Conservation (phyloP, 495 filamentous ascomycete species). For the Tuber umbilicatum region DNA sequence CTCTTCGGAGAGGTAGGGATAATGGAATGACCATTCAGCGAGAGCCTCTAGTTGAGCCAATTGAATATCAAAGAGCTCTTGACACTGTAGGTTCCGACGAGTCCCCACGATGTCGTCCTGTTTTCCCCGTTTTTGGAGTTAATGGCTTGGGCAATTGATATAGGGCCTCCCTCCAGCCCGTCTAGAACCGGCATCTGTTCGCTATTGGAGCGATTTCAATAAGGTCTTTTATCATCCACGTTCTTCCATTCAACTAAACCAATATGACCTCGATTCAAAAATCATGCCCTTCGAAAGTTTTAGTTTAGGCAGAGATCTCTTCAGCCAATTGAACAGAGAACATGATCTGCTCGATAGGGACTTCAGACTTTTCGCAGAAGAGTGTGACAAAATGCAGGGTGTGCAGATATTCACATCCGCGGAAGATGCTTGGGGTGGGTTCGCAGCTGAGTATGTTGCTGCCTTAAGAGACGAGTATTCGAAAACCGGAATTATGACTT, state of each 20-base stretch:
- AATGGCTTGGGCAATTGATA: slow-evolving; percentile 69
- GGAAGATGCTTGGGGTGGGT: slow-evolving; percentile 93
- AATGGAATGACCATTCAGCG: slow-evolving; percentile 61
- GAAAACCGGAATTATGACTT: slow-evolving; percentile 76
- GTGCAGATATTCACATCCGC: slow-evolving; percentile 70
- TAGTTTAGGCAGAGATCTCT: slow-evolving; percentile 74
- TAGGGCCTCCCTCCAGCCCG: slow-evolving; percentile 60
- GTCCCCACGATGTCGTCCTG: slow-evolving; percentile 51
- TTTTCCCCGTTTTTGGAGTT: slow-evolving; percentile 82
- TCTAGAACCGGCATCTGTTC: slow-evolving; percentile 63
- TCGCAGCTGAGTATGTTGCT: slow-evolving; percentile 71
- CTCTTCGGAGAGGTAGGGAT: slow-evolving; percentile 50
- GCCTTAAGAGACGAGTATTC: slow-evolving; percentile 81
- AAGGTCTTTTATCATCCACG: slow-evolving; percentile 85
- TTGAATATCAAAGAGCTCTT: slow-evolving; percentile 69
- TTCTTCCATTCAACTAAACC: slow-evolving; percentile 79
- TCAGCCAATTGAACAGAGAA: slow-evolving; percentile 69
- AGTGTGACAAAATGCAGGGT: slow-evolving; percentile 86
- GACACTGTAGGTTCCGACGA: slow-evolving; percentile 57
- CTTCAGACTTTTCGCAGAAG: slow-evolving; percentile 76
- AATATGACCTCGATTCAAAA: slow-evolving; percentile 70
- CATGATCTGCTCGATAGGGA: slow-evolving; percentile 84
- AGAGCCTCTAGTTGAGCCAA: slow-evolving; percentile 59
- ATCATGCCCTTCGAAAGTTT: slow-evolving; percentile 80
- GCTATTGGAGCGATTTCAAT: slow-evolving; percentile 95